Conservation (phyloP, 495 filamentous ascomycete genomes). For the Xylaria longipes region DNA sequence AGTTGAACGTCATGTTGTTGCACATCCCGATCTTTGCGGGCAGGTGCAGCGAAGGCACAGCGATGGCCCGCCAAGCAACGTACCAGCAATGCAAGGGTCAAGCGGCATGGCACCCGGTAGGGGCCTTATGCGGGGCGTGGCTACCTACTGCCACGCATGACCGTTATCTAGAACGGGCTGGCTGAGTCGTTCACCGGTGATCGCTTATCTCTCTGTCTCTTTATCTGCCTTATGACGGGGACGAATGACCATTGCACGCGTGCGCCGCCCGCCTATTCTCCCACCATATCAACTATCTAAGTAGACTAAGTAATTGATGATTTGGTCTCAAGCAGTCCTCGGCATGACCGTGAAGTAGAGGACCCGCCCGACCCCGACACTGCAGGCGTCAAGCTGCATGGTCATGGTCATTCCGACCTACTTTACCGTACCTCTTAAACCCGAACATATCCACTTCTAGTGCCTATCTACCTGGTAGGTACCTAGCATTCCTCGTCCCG, state of each 20-base stretch:
- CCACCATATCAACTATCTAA: neutral
- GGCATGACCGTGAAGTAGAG: neutral
- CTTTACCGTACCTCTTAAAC: slow-evolving; percentile 23
- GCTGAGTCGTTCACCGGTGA: slow-evolving; percentile 7
- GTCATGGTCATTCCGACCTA: neutral
- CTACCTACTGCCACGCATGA: neutral
- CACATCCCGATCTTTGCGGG: neutral
- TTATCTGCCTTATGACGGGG: slow-evolving; percentile 8
- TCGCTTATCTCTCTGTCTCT: slow-evolving; percentile 7
- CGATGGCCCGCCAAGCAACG: neutral
- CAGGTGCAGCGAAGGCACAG: neutral
- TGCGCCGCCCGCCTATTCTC: neutral
- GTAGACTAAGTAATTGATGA: too few relatives aligned
- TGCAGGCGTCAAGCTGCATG: neutral
- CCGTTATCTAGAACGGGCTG: slow-evolving; percentile 13
- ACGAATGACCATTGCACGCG: slow-evolving; percentile 10
- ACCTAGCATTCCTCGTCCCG: neutral
- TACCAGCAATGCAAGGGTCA: neutral
- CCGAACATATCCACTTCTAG: slow-evolving; percentile 5
- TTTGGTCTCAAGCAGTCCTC: neutral
- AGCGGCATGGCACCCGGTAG: neutral
- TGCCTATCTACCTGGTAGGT: neutral
- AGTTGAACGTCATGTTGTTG: neutral
- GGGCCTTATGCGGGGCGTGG: neutral
- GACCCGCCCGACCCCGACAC: neutral